Evolutionary conservation across 129 eudicot genomes (phyloP), one percentile per base, ranked within the genome.

Genomic region (Oenanthe sinensis): DNA sequence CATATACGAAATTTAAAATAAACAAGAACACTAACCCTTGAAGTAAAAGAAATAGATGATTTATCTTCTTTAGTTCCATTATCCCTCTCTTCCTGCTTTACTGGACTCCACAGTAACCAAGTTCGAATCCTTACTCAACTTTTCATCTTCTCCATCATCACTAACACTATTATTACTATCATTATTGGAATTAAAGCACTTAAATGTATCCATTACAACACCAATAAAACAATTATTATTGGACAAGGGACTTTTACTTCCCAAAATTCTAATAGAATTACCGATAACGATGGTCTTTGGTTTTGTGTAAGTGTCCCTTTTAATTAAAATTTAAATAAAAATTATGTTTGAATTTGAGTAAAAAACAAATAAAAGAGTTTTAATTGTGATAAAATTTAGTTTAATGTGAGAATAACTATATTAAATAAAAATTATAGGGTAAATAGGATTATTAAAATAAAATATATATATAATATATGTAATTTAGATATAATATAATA

Each of bases 91-190:
- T 81, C 90, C 54, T 72, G 84, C 24, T 80, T 79, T 67, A 26
- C 71, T 65, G 8, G 81, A 60, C 83, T 81, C 85, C 52, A 84
- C 80, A 28, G 92, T 93, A 19, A 89, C 97, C 87, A 93, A 81
- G 79, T 84, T 91, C 24, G 96, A 85, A 74, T 87, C 89, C 40
- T 83, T 92, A 68, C 22, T 68, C 82, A 40, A n/a, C 71, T 82
- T 85, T 11, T 48, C 82, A 9, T 83, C 87, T 54, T 88, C 86
- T 33, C 78, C 89, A 3, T 86, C 86, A 79, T 60, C 78, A 8
- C 76, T 77, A 80, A 70, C 74, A 74, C 55, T 75, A 26, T 19
- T 85, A 45, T 80, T 33, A 74, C 55, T 67, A 39, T 24, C 83
- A 50, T 81, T 45, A 74, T 85, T 80, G 54, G 82, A 84, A 73